phyloP scores from a whole-genome alignment of 2,329 filamentous ascomycete species.

The Microcyclospora tardicrescens region DNA sequence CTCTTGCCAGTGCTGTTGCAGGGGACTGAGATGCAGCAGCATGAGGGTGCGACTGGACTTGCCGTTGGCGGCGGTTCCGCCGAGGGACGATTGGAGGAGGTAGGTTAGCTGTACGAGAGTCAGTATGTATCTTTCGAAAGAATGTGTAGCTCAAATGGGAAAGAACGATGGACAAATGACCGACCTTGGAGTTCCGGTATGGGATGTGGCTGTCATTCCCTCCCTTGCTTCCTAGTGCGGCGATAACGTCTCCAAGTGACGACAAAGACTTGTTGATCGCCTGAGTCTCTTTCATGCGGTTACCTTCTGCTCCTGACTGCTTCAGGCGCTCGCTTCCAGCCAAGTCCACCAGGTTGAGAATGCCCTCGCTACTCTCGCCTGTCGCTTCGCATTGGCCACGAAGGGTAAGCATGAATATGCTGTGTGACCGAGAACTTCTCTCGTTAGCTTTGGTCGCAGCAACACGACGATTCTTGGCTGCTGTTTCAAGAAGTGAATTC shows the following conservation, averaged over 20 bases:
- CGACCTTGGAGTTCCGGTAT: conserved; percentile 85
- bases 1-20: conserved; percentile 82
- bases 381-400: conserved; percentile 57
- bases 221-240: conserved; percentile 73
- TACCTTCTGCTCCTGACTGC: conserved; percentile 74
- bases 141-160: background rate
- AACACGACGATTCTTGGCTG: conserved; percentile 76
- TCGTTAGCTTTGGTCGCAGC: conserved; percentile 97
- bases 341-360: conserved; percentile 88
- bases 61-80: conserved; percentile 52
- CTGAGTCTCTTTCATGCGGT: conserved; percentile 83
- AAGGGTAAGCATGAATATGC: conserved; percentile 77
- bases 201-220: conserved; percentile 60
- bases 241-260: conserved; percentile 88
- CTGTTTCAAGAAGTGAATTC: conserved; percentile 46
- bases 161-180: conserved; percentile 10
- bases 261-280: conserved; percentile 94
- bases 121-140: conserved; percentile 3
- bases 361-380: conserved; percentile 77
- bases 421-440: conserved; percentile 85
- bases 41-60: conserved; percentile 76
- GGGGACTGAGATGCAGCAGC: conserved; percentile 95
- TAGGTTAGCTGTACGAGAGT: conserved; percentile 58
- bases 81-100: conserved; percentile 83
- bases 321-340: conserved; percentile 86